Evolutionary conservation across 257 asterid genomes (phyloP).

Genomic region (Mentha longifolia): DNA sequence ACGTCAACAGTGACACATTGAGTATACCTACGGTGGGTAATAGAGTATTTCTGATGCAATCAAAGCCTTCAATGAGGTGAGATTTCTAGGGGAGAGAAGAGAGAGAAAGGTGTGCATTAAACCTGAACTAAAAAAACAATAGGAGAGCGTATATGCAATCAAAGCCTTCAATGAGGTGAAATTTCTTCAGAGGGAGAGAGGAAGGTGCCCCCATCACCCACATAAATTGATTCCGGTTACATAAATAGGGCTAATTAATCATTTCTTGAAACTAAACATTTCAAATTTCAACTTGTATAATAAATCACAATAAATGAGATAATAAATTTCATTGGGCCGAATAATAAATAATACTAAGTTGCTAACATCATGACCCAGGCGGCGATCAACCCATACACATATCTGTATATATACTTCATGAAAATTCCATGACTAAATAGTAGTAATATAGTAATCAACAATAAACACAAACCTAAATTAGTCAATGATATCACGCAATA

Average conservation of each 20-base stretch:
- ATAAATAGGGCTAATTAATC: conserved; percentile 23
- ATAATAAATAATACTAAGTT: conserved; percentile 35
- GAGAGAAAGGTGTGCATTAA: not conserved
- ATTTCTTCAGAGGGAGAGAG: not conserved
- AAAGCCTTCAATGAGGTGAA: conserved; percentile 7
- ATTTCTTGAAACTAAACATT: conserved; percentile 32
- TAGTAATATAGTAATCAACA: too few relatives aligned
- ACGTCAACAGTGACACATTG: too few relatives aligned
- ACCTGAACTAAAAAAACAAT: too few relatives aligned
- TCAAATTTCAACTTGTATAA: conserved; percentile 34
- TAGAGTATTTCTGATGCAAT: too few relatives aligned
- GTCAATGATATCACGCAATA: conserved; percentile 40
- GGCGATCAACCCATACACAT: conserved; percentile 23
- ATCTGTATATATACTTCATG: not conserved
- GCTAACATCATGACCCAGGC: conserved; percentile 42
- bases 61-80: conserved; percentile 2
- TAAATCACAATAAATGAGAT: conserved; percentile 45
- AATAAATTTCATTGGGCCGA: conserved; percentile 40
- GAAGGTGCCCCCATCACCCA: not conserved
- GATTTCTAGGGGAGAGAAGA: not conserved
- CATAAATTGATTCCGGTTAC: conserved; percentile 27
- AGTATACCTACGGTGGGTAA: too few relatives aligned
- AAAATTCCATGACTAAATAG: conserved; percentile 15
- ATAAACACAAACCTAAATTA: not conserved
- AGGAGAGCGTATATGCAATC: too few relatives aligned